Base-by-base conservation (phyloP, 129 eudicot species). In the Tanacetum coccineum region DNA sequence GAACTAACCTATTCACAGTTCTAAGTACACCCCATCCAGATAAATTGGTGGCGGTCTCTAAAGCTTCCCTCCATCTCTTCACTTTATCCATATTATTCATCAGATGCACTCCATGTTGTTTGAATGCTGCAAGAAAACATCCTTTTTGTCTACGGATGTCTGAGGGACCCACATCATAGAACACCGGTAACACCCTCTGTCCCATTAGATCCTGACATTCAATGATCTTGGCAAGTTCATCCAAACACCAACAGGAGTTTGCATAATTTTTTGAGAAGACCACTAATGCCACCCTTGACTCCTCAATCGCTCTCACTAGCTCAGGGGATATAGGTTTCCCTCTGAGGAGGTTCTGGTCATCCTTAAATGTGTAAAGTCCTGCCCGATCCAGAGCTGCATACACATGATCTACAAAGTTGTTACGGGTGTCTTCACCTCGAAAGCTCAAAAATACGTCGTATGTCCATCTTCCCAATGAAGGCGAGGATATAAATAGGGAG, bases 201-300 rank as follows among this genome's bases (percentile, higher is more conserved):
- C 50, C 14, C 50, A 6, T 50, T 50, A 50, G 55, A 50, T 50
- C 18, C 19, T 4, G 17, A 14, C 55, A 50, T 50, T 50, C 55
- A n/a, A 53, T 8, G 59, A 53, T 53, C 59, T 53, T 18, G 13
- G 13, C 28, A 53, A 53, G 59, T 53, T 53, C 59, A 0, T 53
- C 59, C 3, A 53, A 53, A 53, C 13, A 18, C 59, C 12, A 18
- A 53, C 13, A 4, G 6, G 59, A 53, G 12, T 53, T 53, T 1
- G 28, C 59, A 53, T 53, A 53, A 3, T 18, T 53, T 53, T 52
- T 53, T 53, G 59, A 53, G 12, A 53, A 53, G 28, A 53, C 59
- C 1, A n/a, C 59, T 12, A 53, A 12, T 0, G 59, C 28, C 0
- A 53, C 59, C 22, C 8, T 53, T 1, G 59, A 53, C 59, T 53